phyloP scores from a whole-genome alignment of 495 filamentous ascomycete species.

The Elaphomyces granulatus region DNA sequence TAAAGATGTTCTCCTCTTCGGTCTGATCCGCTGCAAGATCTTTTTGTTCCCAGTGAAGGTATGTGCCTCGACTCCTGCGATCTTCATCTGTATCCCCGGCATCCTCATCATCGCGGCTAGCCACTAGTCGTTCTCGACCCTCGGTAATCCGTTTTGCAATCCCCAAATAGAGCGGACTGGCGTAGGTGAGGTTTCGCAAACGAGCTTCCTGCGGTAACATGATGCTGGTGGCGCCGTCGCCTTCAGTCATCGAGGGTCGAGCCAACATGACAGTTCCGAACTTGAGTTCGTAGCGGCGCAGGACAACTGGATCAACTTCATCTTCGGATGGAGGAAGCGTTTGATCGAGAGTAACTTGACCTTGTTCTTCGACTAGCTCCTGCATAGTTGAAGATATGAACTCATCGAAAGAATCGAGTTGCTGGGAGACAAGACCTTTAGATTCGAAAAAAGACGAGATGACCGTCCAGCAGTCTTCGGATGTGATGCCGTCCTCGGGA shows the following conservation, averaged over 20 bases:
- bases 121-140: conserved; percentile 58
- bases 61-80: conserved; percentile 29
- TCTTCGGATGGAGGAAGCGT: conserved; percentile 56
- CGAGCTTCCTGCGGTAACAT: conserved; percentile 87
- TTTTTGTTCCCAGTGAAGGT: conserved; percentile 37
- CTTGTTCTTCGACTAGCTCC: conserved; percentile 79
- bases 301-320: conserved; percentile 55
- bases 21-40: conserved; percentile 45
- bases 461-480: conserved; percentile 95
- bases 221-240: conserved; percentile 67
- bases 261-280: conserved; percentile 77
- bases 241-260: conserved; percentile 77
- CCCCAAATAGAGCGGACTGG: conserved; percentile 73
- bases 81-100: conserved; percentile 31
- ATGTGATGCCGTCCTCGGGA: conserved; percentile 53
- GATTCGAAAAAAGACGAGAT: conserved; percentile 91
- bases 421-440: conserved; percentile 93
- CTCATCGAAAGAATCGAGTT: conserved; percentile 96
- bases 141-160: conserved; percentile 68
- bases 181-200: conserved; percentile 88
- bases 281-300: conserved; percentile 84
- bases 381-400: conserved; percentile 88
- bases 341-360: conserved; percentile 75
- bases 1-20: conserved; percentile 57
- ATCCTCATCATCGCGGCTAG: conserved; percentile 36